Base-by-base conservation (phyloP, 129 eudicot genomes). In the Oenanthe sinensis region DNA sequence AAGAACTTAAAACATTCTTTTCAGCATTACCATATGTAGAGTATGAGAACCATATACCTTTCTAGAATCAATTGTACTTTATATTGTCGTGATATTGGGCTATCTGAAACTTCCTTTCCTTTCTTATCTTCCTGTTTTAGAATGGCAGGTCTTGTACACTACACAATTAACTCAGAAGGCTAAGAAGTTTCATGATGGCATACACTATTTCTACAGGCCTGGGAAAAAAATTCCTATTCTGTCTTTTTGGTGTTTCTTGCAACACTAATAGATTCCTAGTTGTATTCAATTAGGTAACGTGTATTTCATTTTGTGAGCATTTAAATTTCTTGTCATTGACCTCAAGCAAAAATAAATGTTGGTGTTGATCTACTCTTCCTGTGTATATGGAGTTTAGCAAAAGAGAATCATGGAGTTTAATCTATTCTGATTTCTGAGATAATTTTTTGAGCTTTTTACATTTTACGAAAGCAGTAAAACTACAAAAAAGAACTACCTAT, bases 91-190 rank as follows among this genome's bases (percentile, higher is more conserved):
- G 50, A 46, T 8, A 9, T 73, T 26, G 8, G 33, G 22, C 36
- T 45, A 72, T 13, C 54, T 24, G 7, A 44, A 5, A 22, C 14
- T 72, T 65, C 71, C 30, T 72, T 44, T 50, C 79, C 54, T 49
- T 48, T 33, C 6, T 28, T 45, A 26, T 4, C 71, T 78, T 74
- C 60, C 3, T 5, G 19, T 13, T 70, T 47, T 49, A 95, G 99
- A 91, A 81, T 95, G 99, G 99, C 84, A 88, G 90, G 96, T 88
- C 67, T 80, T 95, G 82, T 95, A 95, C 89, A 95, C 94, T 62
- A 79, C 94, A 69, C 97, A 95, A 73, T 22, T 95, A 74, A 91
- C 96, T 52, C 97, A 90, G 82, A 95, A 92, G 85, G 88, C 94
- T 84, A 90, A 95, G 88, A 95, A 86, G 81, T 91, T 77, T 76